A percentile compares a stretch with the other conserved stretches of the same genome.
Evolutionary conservation across 2,329 filamentous ascomycete species (phyloP).

Genomic region (Nannizzia gypsea): DNA sequence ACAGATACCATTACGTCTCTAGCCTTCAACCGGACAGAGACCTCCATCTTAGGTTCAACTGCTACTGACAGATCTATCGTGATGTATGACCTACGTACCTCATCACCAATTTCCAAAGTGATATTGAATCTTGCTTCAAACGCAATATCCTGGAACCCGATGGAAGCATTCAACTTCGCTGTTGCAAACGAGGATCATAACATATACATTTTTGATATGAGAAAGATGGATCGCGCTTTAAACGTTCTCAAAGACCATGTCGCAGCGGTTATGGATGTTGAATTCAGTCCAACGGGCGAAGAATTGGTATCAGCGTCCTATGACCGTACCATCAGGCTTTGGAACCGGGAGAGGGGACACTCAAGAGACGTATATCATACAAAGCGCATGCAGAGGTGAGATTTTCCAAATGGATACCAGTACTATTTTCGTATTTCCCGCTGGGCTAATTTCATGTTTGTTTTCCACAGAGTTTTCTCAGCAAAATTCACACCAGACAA

Average conservation of each 20-base stretch:
- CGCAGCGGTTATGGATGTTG: constrained; percentile 87
- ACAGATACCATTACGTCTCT: constrained; percentile 83
- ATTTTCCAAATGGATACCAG: too few relatives aligned
- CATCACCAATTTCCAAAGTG: constrained; percentile 67
- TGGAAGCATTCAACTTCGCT: constrained; percentile 93
- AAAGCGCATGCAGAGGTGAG: constrained; percentile 75
- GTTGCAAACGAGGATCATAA: constrained; percentile 93
- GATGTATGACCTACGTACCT: constrained; percentile 83
- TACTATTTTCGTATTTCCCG: too few relatives aligned
- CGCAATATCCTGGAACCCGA: constrained; percentile 82
- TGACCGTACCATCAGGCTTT: constrained; percentile 77
- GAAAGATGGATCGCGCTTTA: constrained; percentile 73
- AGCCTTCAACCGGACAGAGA: constrained; percentile 88
- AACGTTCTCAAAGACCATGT: constrained; percentile 89
- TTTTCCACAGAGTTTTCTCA: constrained; percentile 59
- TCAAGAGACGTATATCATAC: constrained; percentile 93
- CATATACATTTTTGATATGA: constrained; percentile 84
- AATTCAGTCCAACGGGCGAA: constrained; percentile 88
- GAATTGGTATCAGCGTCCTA: constrained; percentile 85
- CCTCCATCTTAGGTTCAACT: constrained; percentile 74
- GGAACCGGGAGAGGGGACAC: constrained; percentile 68
- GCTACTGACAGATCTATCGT: constrained; percentile 78
- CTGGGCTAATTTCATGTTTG: neutral
- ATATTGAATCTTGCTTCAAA: constrained; percentile 74
- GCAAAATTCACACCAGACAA: constrained; percentile 77